A percentile compares a stretch with the other conserved stretches of the same genome.
Evolutionary conservation across 106 monocot genomes (phyloP).

Genomic region (Platanthera zijinensis): DNA sequence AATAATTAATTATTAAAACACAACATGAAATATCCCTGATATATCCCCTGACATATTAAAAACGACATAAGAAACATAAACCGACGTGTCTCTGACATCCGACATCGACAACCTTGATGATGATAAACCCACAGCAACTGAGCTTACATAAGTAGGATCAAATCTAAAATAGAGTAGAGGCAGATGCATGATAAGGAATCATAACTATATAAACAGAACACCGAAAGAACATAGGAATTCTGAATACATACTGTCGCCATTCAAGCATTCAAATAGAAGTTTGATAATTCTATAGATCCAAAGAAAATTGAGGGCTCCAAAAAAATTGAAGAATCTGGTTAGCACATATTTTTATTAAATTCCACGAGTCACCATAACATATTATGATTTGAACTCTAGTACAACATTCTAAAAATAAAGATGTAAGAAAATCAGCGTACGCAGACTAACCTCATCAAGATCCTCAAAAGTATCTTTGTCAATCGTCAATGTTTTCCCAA

Average conservation of each 20-base stretch:
- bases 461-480: constrained; percentile 89
- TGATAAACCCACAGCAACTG: too few relatives aligned
- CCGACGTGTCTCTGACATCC: too few relatives aligned
- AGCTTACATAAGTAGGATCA: too few relatives aligned
- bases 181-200: too few relatives aligned
- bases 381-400: background rate
- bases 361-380: background rate
- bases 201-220: too few relatives aligned
- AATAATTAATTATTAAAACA: too few relatives aligned
- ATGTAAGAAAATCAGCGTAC: background rate
- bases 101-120: too few relatives aligned
- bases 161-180: too few relatives aligned
- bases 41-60: too few relatives aligned
- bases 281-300: background rate
- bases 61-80: too few relatives aligned
- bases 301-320: background rate
- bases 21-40: too few relatives aligned
- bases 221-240: background rate
- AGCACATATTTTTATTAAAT: background rate
- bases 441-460: constrained; percentile 77
- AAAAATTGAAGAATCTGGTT: background rate
- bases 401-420: background rate
- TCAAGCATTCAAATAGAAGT: background rate
- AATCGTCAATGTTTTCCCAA: constrained; percentile 86
- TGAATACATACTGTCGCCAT: background rate